phyloP scores from a whole-genome alignment of 345 rosid genomes.

The Eucalyptus cloeziana region DNA sequence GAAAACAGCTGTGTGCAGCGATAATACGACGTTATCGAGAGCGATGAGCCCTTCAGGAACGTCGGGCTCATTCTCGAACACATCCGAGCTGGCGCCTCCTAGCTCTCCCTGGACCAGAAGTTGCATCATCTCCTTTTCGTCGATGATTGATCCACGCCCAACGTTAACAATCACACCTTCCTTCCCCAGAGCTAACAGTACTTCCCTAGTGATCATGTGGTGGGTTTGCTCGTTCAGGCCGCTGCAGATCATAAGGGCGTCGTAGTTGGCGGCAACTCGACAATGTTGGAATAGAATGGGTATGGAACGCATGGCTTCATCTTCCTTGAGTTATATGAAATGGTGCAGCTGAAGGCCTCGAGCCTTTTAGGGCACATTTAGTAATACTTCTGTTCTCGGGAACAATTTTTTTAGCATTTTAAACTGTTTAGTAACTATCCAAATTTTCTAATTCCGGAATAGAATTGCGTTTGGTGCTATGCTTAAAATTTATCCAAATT shows the following conservation, averaged over 20 bases:
- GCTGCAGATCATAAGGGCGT: conserved; percentile 28
- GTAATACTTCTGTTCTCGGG: no score
- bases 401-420: no score
- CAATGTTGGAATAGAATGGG: conserved; percentile 9
- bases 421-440: no score
- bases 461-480: no score
- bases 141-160: conserved; percentile 33
- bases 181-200: conserved; percentile 21
- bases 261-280: conserved; percentile 18
- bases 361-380: conserved; percentile 9
- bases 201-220: conserved; percentile 39
- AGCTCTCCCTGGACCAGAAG: conserved; percentile 31
- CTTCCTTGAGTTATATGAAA: conserved; percentile 29
- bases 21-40: conserved; percentile 28
- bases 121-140: conserved; percentile 31
- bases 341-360: conserved; percentile 24
- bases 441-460: no score
- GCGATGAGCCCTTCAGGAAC: conserved; percentile 23
- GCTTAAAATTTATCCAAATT: no score
- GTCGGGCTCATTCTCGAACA: conserved; percentile 41
- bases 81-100: conserved; percentile 49
- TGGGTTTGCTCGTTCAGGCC: conserved; percentile 24
- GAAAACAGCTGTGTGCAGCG: conserved; percentile 24
- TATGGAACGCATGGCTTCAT: conserved; percentile 15
- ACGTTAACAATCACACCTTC: conserved; percentile 30